These are phyloP conservation scores for Meyerozyma sp. DNA, from an alignment of 1,139 yeast genomes.

Conservation along the genomic window DNA sequence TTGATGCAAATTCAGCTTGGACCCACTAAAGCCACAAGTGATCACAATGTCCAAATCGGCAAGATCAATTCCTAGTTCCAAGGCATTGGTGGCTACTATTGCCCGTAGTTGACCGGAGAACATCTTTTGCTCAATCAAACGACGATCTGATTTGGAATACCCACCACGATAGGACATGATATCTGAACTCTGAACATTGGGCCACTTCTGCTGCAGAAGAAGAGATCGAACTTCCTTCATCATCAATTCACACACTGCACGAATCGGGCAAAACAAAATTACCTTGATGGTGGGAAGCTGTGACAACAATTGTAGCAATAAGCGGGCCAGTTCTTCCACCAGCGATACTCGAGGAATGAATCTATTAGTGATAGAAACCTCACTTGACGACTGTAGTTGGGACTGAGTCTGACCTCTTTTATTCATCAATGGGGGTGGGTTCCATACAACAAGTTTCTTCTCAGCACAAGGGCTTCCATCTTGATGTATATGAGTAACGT, in stretches of 20 bases:
- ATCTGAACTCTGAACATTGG: constrained; percentile 34
- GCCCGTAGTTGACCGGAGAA: constrained; percentile 81
- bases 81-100: constrained; percentile 89
- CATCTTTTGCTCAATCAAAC: constrained; percentile 85
- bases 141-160: constrained; percentile 76
- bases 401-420: constrained; percentile 43
- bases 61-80: constrained; percentile 92
- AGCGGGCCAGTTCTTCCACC: constrained; percentile 68
- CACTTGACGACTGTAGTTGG: constrained; percentile 4
- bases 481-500: constrained; percentile 48
- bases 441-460: constrained; percentile 75
- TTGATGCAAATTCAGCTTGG: constrained; percentile 83
- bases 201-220: constrained; percentile 22
- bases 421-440: constrained; percentile 65
- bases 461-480: constrained; percentile 91
- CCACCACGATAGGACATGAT: constrained; percentile 97
- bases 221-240: constrained; percentile 72
- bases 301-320: constrained; percentile 57
- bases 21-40: constrained; percentile 86
- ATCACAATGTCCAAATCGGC: constrained; percentile 89
- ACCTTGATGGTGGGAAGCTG: constrained; percentile 56
- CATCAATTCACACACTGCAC: constrained; percentile 79
- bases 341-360: constrained; percentile 57
- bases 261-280: constrained; percentile 83
- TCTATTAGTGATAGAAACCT: constrained; percentile 8